Evolutionary conservation across 148 eudicot genomes (phyloP).

Genomic region (Spergularia bocconei): DNA sequence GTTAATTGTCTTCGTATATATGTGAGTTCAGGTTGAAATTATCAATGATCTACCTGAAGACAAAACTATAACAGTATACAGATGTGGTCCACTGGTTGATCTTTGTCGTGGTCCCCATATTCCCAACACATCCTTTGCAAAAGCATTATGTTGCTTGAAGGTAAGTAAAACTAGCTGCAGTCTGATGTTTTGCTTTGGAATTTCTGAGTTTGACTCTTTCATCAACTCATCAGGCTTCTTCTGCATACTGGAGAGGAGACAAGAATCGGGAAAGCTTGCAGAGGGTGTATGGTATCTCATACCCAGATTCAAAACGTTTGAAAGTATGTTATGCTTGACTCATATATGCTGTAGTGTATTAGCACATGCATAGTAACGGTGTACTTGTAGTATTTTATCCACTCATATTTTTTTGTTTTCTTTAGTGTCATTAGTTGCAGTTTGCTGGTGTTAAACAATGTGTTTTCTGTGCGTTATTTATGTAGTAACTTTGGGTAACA

Average conservation of each 20-base stretch:
- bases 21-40: constrained; percentile 65
- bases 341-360: no score
- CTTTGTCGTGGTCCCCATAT: constrained; percentile 98
- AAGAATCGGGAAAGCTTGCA: constrained; percentile 95
- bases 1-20: background rate
- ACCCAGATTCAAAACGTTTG: constrained; percentile 74
- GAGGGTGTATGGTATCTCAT: constrained; percentile 97
- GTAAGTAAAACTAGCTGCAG: constrained; percentile 29
- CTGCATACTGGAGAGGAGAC: constrained; percentile 98
- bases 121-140: constrained; percentile 89
- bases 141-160: constrained; percentile 90
- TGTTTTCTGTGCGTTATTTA: no score
- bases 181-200: background rate
- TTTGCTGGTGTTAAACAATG: no score
- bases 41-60: constrained; percentile 91
- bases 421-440: no score
- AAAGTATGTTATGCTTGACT: constrained; percentile 39
- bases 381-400: no score
- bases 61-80: constrained; percentile 93
- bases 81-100: constrained; percentile 99
- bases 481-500: no score
- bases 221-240: constrained; percentile 62
- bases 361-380: no score
- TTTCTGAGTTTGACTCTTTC: constrained; percentile 3
- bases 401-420: no score